phyloP scores from a whole-genome alignment of 176 grass and related monocot genomes.

The Metroxylon sagu region DNA sequence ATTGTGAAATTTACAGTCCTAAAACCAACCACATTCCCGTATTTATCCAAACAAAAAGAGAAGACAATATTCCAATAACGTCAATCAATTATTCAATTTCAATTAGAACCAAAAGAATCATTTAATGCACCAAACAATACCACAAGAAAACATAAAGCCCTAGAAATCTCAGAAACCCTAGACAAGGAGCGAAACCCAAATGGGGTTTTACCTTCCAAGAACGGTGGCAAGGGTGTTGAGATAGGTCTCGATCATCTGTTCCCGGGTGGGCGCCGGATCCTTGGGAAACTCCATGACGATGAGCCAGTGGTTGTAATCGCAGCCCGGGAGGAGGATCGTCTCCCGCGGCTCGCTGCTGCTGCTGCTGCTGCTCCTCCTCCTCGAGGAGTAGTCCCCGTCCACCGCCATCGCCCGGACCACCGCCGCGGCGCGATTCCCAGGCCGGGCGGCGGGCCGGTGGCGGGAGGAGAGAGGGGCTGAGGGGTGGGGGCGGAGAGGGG shows the following conservation, averaged over 20 bases:
- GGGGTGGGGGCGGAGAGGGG: neutral
- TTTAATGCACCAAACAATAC: no score
- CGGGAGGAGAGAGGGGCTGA: slow-evolving; percentile 12
- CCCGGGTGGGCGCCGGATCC: slow-evolving; percentile 87
- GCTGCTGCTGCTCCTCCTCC: neutral
- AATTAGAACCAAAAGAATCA: no score
- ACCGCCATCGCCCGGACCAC: slow-evolving; percentile 2
- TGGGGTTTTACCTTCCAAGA: slow-evolving; percentile 53
- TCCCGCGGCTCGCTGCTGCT: slow-evolving; percentile 48
- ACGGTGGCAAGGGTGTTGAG: slow-evolving; percentile 88
- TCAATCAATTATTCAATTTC: no score
- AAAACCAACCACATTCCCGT: no score
- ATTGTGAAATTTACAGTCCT: no score
- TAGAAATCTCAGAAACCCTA: no score
- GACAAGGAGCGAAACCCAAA: no score
- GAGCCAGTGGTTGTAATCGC: slow-evolving; percentile 98
- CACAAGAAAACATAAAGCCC: no score
- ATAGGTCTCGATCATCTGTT: slow-evolving; percentile 98
- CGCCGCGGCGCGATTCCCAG: slow-evolving; percentile 9
- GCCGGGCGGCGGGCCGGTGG: neutral
- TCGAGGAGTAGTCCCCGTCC: neutral
- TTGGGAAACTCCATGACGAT: slow-evolving; percentile 99
- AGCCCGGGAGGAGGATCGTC: slow-evolving; percentile 85
- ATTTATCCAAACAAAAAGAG: no score
- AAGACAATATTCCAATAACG: no score